Conservation (phyloP, 225 moss, liverwort and hornwort genomes). For the Polytrichum commune region DNA sequence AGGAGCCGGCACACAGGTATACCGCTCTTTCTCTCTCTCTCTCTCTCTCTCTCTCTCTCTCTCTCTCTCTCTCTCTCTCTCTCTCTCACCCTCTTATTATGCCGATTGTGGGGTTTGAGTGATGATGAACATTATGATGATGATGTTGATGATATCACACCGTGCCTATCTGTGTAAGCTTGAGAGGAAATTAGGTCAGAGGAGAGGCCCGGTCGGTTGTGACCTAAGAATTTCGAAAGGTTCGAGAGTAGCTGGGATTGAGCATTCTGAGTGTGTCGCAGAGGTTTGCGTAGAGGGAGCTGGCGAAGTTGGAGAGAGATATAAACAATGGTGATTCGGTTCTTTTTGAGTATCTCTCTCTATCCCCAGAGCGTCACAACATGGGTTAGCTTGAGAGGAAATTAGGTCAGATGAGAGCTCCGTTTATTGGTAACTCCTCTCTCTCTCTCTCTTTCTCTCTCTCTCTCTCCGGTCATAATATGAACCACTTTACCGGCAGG, state of each 20-base stretch:
- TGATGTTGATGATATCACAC: no score
- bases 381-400: background rate
- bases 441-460: background rate
- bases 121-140: no score
- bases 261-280: background rate
- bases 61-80: no score
- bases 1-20: slow-evolving; percentile 63
- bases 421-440: background rate
- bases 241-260: background rate
- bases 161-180: no score
- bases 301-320: background rate
- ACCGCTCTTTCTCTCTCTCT: background rate
- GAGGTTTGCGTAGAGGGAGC: background rate
- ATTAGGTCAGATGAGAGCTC: no score
- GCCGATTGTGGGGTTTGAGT: no score
- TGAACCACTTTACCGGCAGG: slow-evolving; percentile 10
- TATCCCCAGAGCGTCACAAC: background rate
- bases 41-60: no score
- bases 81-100: no score
- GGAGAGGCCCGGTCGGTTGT: no score
- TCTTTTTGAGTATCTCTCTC: background rate
- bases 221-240: background rate
- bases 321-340: background rate
- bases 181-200: no score
- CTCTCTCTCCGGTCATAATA: background rate